Percentiles rank a stretch among this genome's conserved stretches.
Conservation (phyloP, 345 rosid species). For the Salix caprea region DNA sequence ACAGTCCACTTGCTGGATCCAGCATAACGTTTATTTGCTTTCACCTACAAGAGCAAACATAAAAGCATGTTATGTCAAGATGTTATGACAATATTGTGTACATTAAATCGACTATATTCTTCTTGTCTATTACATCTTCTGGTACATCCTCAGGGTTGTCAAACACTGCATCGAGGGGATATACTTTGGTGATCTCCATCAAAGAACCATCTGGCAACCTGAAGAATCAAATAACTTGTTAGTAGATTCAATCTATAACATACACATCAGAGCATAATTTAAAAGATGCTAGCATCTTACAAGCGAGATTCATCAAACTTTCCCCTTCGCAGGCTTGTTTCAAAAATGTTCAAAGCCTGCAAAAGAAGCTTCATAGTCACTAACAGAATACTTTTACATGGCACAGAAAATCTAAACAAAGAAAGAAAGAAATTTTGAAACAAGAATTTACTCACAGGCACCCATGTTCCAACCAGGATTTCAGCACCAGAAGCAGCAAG, state of each 20-base stretch:
- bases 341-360: constrained; percentile 90
- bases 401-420: background rate
- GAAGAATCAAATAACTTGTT: constrained; percentile 16
- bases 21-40: constrained; percentile 83
- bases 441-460: constrained; percentile 63
- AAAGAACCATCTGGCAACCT: constrained; percentile 91
- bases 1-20: constrained; percentile 94
- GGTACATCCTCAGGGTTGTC: constrained; percentile 83
- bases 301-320: constrained; percentile 86
- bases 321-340: constrained; percentile 88
- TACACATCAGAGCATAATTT: background rate
- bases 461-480: constrained; percentile 97
- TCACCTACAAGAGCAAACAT: constrained; percentile 49
- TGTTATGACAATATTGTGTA: background rate
- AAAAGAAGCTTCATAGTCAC: constrained; percentile 25
- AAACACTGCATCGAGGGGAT: constrained; percentile 88
- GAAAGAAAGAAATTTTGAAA: background rate
- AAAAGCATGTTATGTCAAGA: background rate
- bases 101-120: background rate
- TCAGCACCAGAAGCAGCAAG: constrained; percentile 99
- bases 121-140: constrained; percentile 66
- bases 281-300: constrained; percentile 46
- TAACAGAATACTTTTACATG: background rate
- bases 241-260: constrained; percentile 3
- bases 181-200: constrained; percentile 88